phyloP scores from a whole-genome alignment of 352 stramenopile species.

The Elongisporangium anandrum region DNA sequence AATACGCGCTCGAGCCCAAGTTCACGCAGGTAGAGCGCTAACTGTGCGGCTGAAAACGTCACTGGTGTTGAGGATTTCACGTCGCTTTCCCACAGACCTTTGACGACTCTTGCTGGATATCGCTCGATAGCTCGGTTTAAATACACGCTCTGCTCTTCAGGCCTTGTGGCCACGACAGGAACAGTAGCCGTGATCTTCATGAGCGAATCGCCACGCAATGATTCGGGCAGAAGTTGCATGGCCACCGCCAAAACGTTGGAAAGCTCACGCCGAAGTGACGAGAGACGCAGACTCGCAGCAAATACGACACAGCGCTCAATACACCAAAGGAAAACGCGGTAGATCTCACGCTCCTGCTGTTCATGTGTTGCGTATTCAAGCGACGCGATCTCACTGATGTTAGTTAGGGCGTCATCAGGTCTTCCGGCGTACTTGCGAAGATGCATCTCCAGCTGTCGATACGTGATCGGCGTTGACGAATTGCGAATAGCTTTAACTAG shows the following conservation, averaged over 20 bases:
- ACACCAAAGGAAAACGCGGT: constrained; percentile 28
- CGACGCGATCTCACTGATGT: constrained; percentile 57
- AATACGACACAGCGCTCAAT: constrained; percentile 58
- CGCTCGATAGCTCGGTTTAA: constrained; percentile 22
- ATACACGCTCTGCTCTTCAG: constrained; percentile 19
- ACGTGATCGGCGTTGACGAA: constrained; percentile 63
- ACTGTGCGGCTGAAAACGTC: constrained; percentile 49
- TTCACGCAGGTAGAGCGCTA: constrained; percentile 65
- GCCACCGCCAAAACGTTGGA: constrained; percentile 22
- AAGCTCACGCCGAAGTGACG: constrained; percentile 44
- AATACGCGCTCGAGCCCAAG: constrained; percentile 54
- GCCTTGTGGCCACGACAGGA: constrained; percentile 18
- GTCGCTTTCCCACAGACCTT: constrained; percentile 64
- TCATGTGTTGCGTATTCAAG: constrained; percentile 34
- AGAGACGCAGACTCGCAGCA: constrained; percentile 50
- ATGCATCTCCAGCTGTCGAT: constrained; percentile 72
- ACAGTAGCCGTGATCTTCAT: constrained; percentile 14
- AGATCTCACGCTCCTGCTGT: constrained; percentile 42
- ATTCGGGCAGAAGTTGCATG: constrained; percentile 1
- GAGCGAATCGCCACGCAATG: neutral
- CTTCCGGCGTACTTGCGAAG: constrained; percentile 61
- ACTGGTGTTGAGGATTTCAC: constrained; percentile 2
- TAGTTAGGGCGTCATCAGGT: constrained; percentile 56
- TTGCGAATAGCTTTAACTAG: constrained; percentile 41
- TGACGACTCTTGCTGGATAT: constrained; percentile 28